These are phyloP conservation scores for Astragalus glycyphyllos DNA, from an alignment of 306 rosid species.

Conservation along the genomic window DNA sequence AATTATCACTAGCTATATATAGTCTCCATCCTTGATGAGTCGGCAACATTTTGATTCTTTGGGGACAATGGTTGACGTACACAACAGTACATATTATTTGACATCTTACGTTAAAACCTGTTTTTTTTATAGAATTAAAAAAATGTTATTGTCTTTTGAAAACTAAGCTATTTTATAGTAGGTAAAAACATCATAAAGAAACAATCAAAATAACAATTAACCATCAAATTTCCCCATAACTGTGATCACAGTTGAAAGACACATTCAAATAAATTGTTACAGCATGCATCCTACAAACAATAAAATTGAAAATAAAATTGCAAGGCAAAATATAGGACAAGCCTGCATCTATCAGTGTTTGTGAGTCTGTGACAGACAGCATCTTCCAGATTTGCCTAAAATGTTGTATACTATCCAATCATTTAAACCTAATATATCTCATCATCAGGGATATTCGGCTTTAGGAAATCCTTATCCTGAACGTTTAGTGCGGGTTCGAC, in stretches of 20 bases:
- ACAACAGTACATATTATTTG: not conserved
- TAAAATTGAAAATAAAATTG: conserved; percentile 24
- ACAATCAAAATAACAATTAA: conserved; percentile 25
- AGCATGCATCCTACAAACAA: conserved; percentile 5
- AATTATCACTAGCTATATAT: conserved; percentile 1
- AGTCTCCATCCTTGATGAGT: conserved; percentile 27
- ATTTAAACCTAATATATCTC: conserved; percentile 69
- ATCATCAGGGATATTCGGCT: conserved; percentile 82
- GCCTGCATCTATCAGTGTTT: conserved; percentile 35
- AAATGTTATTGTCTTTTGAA: too few species aligned
- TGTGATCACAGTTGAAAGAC: conserved; percentile 25
- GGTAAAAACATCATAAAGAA: conserved; percentile 28
- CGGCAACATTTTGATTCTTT: conserved; percentile 45
- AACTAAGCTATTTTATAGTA: not conserved
- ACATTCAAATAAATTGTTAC: not conserved
- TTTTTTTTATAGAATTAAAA: too few species aligned
- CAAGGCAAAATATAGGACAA: conserved; percentile 10
- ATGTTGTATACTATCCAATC: conserved; percentile 31
- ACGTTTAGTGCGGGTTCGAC: conserved; percentile 59
- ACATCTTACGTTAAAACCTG: too few species aligned
- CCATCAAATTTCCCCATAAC: conserved; percentile 31
- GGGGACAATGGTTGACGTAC: conserved; percentile 28
- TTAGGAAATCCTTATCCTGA: conserved; percentile 65
- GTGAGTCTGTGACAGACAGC: too few species aligned
- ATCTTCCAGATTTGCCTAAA: conserved; percentile 29